These are phyloP conservation scores for Erodium trifolium DNA, from an alignment of 441 rosid genomes.

Conservation along the genomic window DNA sequence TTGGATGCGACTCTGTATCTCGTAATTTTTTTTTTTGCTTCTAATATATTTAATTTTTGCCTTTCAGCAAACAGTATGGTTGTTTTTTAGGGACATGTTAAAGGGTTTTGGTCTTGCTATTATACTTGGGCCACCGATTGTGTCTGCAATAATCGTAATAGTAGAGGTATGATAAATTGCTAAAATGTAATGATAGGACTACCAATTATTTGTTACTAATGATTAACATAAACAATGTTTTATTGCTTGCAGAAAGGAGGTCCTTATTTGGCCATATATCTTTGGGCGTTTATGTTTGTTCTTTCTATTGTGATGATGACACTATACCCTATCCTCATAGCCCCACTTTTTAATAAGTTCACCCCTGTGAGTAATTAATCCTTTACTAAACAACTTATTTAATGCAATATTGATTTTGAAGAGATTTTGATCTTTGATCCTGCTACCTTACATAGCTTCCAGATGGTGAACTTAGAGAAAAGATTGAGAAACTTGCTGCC, in stretches of 20 bases:
- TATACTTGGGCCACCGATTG: slow-evolving; percentile 79
- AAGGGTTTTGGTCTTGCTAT: slow-evolving; percentile 68
- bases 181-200: slow-evolving; percentile 1
- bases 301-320: slow-evolving; percentile 97
- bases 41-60: slow-evolving; percentile 12
- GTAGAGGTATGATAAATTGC: slow-evolving; percentile 53
- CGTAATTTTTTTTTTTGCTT: background rate
- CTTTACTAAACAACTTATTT: slow-evolving; percentile 10
- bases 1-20: background rate
- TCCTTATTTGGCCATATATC: slow-evolving; percentile 92
- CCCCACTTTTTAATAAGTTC: slow-evolving; percentile 95
- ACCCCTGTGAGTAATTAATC: slow-evolving; percentile 63
- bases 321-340: slow-evolving; percentile 70
- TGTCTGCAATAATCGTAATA: slow-evolving; percentile 69
- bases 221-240: slow-evolving; percentile 11
- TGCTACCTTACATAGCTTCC: slow-evolving; percentile 55
- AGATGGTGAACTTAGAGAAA: slow-evolving; percentile 70
- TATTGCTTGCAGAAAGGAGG: slow-evolving; percentile 80
- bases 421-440: slow-evolving; percentile 13
- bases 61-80: slow-evolving; percentile 93
- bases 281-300: slow-evolving; percentile 95
- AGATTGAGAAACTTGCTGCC: slow-evolving; percentile 85
- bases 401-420: background rate
- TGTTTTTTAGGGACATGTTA: slow-evolving; percentile 78
- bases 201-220: slow-evolving; percentile 7